Evolutionary conservation across 1,139 yeast genomes (phyloP), one percentile per base, ranked within the genome.

Genomic region (Kurtzmaniella quercitrusa): DNA sequence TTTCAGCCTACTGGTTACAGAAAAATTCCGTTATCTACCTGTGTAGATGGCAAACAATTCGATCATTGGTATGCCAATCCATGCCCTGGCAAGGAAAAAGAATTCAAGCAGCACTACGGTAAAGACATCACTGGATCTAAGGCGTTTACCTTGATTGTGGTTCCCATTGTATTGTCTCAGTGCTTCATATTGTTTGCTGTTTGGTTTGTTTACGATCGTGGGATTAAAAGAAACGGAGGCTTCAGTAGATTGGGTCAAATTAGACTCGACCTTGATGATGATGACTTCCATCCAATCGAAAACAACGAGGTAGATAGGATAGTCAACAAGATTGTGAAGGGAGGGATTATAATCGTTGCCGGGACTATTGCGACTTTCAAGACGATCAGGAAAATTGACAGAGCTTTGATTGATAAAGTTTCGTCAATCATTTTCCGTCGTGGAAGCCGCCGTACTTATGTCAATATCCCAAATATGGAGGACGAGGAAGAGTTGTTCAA

Each of bases 1-100:
- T 69, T 61, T 48, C 65, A 62, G 44, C 70, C 76, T 16, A 73
- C 78, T 1, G 78, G 78, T 0, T 73, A 73, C 53, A 63, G 79
- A 48, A 70, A 65, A 46, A 63, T 73, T 37, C 75, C 77, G 4
- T 53, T 71, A 23, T 68, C 75, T 1, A 70, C 77, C 1, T 73
- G 79, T 59, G 64, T 52, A 21, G 76, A 73, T 3, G 79, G 79
- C 12, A 59, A 63, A 44, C 51, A 60, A 39, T 76, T 87, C 48
- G 98, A 88, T 57, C 72, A 76, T 15, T 76, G 81, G 66, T 69
- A 69, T n/a, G 75, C 86, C 3, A 75, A 75, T 46, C 76, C 93
- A 23, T 93, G 99, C 63, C 98, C 98, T 2, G 98, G 98, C 1
- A 86, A 83, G 55, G 81, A 84, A 51, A 62, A 67, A 15, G 85